Evolutionary conservation across 176 grass and related monocot species (phyloP).

Genomic region (Raddia guianensis): DNA sequence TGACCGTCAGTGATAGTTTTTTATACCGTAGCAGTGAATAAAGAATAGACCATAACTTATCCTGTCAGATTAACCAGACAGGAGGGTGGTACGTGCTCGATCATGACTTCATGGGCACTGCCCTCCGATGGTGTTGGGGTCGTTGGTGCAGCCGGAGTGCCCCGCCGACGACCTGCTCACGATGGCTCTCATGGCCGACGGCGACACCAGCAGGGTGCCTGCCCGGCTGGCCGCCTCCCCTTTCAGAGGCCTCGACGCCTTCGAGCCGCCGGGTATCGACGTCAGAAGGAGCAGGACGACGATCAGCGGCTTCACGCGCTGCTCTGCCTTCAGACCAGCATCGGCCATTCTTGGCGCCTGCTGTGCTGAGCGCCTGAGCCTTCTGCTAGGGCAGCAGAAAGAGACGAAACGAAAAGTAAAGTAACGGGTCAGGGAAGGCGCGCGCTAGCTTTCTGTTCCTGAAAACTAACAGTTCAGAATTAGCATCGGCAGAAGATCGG

Average conservation of each 20-base stretch:
- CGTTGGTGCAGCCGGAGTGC: slow-evolving; percentile 30
- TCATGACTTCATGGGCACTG: neutral
- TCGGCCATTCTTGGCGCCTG: neutral
- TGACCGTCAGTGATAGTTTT: no score
- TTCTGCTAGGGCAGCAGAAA: neutral
- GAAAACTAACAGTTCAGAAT: neutral
- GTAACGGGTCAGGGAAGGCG: neutral
- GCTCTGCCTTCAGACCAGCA: neutral
- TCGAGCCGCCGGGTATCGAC: slow-evolving; percentile 2
- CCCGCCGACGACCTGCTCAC: slow-evolving; percentile 3
- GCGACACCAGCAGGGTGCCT: no score
- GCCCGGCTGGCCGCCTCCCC: neutral
- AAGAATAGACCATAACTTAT: neutral
- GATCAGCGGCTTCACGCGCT: neutral
- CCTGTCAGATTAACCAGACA: neutral
- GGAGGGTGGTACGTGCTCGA: neutral
- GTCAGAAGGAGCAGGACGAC: slow-evolving; percentile 19
- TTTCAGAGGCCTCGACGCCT: slow-evolving; percentile 10
- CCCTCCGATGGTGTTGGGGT: neutral
- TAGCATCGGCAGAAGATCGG: neutral
- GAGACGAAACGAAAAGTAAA: no score
- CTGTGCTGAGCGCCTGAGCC: no score
- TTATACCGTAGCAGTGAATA: no score
- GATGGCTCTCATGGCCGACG: neutral
- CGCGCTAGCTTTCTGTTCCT: neutral